Conservation (phyloP, 139 green algal species). For the Auxenochlorella pyrenoidosa region DNA sequence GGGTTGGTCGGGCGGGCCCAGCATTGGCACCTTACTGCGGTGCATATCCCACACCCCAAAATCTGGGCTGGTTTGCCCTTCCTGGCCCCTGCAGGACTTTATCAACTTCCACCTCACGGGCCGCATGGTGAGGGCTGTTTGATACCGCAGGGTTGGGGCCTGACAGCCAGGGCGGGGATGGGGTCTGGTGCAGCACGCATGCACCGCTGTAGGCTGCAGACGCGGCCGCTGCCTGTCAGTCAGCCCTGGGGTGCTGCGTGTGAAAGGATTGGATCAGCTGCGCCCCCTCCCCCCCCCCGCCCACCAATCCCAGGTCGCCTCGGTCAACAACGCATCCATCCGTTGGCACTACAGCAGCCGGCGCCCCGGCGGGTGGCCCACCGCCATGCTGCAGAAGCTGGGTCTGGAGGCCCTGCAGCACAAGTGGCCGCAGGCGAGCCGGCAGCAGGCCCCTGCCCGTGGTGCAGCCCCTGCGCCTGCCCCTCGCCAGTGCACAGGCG, state of each 20-base stretch:
- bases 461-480: conserved; percentile 46
- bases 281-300: background rate
- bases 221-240: no score
- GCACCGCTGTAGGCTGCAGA: no score
- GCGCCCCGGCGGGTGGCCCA: conserved; percentile 33
- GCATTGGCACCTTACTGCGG: no score
- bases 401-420: conserved; percentile 62
- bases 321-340: conserved; percentile 74
- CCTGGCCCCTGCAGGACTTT: conserved; percentile 62
- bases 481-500: no score
- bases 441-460: background rate
- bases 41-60: no score
- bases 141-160: no score
- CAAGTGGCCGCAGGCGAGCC: conserved; percentile 69
- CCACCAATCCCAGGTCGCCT: conserved; percentile 35
- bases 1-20: no score
- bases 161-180: no score
- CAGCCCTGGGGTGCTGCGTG: no score
- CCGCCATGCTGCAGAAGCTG: conserved; percentile 60
- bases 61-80: no score
- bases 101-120: conserved; percentile 82
- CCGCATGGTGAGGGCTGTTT: conserved; percentile 38
- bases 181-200: no score
- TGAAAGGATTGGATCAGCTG: no score
- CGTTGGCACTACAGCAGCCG: conserved; percentile 80